Evolutionary conservation across 805 yeast genomes (phyloP).

Genomic region (Metschnikowia henanensis): DNA sequence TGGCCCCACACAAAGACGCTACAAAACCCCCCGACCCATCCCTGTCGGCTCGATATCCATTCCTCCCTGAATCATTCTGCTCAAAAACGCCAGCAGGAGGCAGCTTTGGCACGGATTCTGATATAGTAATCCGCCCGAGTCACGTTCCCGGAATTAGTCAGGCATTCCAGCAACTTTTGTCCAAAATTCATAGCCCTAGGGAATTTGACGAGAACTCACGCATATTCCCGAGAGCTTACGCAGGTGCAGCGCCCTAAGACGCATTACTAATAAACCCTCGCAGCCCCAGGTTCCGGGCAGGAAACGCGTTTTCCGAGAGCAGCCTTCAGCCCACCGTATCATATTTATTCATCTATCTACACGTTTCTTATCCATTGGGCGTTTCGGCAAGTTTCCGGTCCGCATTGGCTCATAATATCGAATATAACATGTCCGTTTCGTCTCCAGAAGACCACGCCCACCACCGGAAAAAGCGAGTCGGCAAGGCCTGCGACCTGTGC

Average conservation of each 20-base stretch:
- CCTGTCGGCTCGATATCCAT: background rate
- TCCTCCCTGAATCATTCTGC: background rate
- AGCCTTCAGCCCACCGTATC: too few species aligned
- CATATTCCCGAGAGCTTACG: background rate
- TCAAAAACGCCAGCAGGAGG: background rate
- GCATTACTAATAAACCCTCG: constrained; percentile 3
- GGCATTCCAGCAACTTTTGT: background rate
- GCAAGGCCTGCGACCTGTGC: constrained; percentile 65
- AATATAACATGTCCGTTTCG: constrained; percentile 6
- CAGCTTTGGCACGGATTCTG: background rate
- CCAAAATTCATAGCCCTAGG: background rate
- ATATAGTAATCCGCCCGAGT: background rate
- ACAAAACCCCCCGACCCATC: background rate
- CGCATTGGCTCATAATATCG: too few species aligned
- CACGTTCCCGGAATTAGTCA: background rate
- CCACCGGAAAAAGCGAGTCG: constrained; percentile 52
- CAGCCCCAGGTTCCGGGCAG: constrained; percentile 1
- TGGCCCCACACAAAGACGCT: too few species aligned
- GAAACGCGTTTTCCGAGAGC: background rate
- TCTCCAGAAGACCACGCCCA: constrained; percentile 16
- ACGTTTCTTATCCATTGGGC: background rate
- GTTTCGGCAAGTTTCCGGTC: too few species aligned
- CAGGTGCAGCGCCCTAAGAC: background rate
- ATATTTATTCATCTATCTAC: background rate
- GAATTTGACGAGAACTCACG: background rate